A percentile compares a stretch with the other conserved stretches of the same genome.
These are phyloP conservation scores for Podaxis sp. DNA, from an alignment of 768 basidiomycete genomes.

Conservation along the genomic window DNA sequence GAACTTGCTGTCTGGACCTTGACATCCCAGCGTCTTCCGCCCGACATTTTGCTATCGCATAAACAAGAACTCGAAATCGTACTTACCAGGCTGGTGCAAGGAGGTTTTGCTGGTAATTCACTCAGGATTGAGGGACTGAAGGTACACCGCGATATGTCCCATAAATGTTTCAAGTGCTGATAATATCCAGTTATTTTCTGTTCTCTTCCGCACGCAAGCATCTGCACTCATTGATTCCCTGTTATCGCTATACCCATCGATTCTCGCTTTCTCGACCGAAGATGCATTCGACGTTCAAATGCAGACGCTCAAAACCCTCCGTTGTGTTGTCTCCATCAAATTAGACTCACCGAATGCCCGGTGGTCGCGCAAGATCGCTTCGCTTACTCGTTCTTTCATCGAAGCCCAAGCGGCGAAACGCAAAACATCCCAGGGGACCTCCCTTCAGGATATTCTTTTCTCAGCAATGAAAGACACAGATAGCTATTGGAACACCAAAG, in stretches of 20 bases:
- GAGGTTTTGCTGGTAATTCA: conserved; percentile 1
- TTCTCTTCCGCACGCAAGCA: neutral
- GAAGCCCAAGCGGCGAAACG: conserved; percentile 4
- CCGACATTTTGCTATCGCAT: conserved; percentile 24
- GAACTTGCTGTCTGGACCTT: conserved; percentile 48
- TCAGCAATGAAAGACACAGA: conserved; percentile 13
- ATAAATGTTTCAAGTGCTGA: neutral
- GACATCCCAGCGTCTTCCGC: conserved; percentile 44
- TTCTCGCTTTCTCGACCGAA: neutral
- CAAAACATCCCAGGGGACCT: conserved; percentile 18
- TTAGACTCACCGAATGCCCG: neutral
- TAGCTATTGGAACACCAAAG: conserved; percentile 9
- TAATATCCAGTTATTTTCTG: neutral
- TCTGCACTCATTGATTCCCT: neutral
- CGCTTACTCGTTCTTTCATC: neutral
- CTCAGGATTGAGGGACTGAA: neutral
- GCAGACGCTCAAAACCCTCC: conserved; percentile 1
- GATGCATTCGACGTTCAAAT: neutral
- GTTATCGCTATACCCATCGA: neutral
- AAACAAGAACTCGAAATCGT: neutral
- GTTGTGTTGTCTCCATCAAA: conserved; percentile 2
- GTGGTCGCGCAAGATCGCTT: conserved; percentile 1
- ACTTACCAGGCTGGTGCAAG: neutral
- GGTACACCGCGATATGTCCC: neutral
- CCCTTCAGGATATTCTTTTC: conserved; percentile 25